Base-by-base conservation (phyloP, 2,329 filamentous ascomycete genomes). In the Talaromyces sp. region DNA sequence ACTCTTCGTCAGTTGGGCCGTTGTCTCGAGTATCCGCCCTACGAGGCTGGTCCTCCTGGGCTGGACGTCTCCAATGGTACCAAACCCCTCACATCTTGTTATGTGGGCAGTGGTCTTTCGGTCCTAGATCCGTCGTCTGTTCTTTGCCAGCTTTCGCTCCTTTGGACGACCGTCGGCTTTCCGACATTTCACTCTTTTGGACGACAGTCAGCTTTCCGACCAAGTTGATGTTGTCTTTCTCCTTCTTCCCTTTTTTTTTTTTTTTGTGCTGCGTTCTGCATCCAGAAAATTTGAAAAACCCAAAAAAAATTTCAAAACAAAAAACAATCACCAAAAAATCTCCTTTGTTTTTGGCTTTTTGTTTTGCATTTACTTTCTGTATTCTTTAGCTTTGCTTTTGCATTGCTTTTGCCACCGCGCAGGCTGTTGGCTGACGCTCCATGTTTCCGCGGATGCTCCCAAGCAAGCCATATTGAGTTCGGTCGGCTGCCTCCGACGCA, bases 1-100 rank as follows among this genome's bases (percentile, higher is more conserved):
- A 59, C 58, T 50, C 24, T n/a, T 55, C 52, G 58, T 50, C 32
- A 50, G 29, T 38, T 35, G 29, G 58, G 58, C 58, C 24, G 58
- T 55, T 59, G 21, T 24, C 41, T 59, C 41, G 52, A 50, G 43
- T 41, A 26, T 55, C 29, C 43, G n/a, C 19, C 14, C 7, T 17
- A 19, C 8, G 43, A 24, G 43, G 35, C 35, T 38, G 35, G 35
- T 38, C 35, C 43, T 24, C 19, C 9, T 3, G 43, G 21, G 43
- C 19, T 24, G 43, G 43, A 46, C 17, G 17, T 4, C 41, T 50
- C 58, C 27, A 55, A 51, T 43, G 52, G 58, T 55, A 52, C 32
- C 52, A 41, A 59, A 54, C 43, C 52, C 27, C 52, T 8, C 52
- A 38, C 46, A 51, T 55, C 24, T 55, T 32, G 53, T 31, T 11